Base-by-base conservation (phyloP, 2,329 filamentous ascomycete species). In the Penicillium capsulatum region DNA sequence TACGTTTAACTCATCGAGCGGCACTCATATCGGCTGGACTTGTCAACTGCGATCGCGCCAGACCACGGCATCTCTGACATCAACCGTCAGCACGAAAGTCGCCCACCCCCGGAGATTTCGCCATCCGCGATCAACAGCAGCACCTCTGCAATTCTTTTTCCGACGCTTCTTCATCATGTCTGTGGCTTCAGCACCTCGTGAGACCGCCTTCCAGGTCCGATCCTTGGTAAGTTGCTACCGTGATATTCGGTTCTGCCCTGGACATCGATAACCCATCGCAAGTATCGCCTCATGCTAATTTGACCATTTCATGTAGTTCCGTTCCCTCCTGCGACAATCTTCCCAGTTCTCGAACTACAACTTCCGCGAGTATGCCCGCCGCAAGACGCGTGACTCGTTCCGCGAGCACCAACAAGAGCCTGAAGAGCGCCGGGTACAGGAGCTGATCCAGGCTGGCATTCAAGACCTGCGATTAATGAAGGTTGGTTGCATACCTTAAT, bases 351-450 rank as follows among this genome's bases (percentile, higher is more conserved):
- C 88, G 47, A 81, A 85, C 54, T 98, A 97, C 75, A 98, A 97
- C 71, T 98, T 96, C 76, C 81, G 92, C 70, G 91, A 96, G 66
- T 98, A 98, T 68, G 90, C 92, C 38, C 85, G 83, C 68, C 83
- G 92, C 61, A 80, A 91, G 66, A 95, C 92, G 63, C 79, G 79
- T 64, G 92, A 97, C 72, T 83, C 87, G 3, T 98, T 97, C 68
- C 79, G 84, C 57, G 88, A 94, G 65, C 77, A 94, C 66, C 77
- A 80, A 66, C 63, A 68, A 40, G 83, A 88, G 57, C 71, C 79
- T 31, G 92, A 96, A 60, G 75, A 80, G 51, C 75, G 87, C 48
- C 75, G 76, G 69, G 75, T 94, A 64, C 89, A 97, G 67, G 89
- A 94, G 67, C 71, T 96, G 57, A 77, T 97, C 55, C 88, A 96